Evolutionary conservation across 2,329 filamentous ascomycete genomes (phyloP).

Genomic region (Pseudogymnoascus sp.): DNA sequence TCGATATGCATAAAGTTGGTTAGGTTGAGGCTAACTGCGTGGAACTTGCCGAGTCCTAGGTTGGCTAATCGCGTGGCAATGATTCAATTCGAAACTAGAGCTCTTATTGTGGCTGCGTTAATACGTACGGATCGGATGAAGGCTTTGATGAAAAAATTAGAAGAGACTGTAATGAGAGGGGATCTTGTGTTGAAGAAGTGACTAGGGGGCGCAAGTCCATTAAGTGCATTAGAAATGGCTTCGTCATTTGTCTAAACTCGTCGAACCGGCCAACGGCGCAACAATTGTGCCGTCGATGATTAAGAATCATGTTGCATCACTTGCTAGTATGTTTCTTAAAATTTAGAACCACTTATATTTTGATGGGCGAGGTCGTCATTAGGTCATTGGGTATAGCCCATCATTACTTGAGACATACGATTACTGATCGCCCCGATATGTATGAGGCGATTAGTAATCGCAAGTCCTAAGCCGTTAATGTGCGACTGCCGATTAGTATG

Average conservation of each 20-base stretch:
- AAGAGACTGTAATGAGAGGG: background rate
- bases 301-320: background rate
- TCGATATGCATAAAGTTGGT: conserved; percentile 30
- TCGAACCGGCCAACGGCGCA: background rate
- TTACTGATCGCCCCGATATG: background rate
- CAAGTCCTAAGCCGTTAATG: background rate
- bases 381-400: no score
- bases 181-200: background rate
- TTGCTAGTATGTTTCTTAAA: background rate
- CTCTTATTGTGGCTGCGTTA: conserved; percentile 12
- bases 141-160: background rate
- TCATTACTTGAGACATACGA: background rate
- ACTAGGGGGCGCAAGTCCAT: background rate
- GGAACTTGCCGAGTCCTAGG: conserved; percentile 12
- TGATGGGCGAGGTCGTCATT: background rate
- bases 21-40: conserved; percentile 25
- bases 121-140: background rate
- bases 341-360: background rate
- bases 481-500: background rate
- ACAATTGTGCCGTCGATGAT: background rate
- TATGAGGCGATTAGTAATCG: background rate
- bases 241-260: background rate
- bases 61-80: conserved; percentile 10
- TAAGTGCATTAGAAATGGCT: background rate
- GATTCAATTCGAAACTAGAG: conserved; percentile 12